These are phyloP conservation scores for Vitis rupestris DNA, from an alignment of 164 flowering plant species.

Conservation along the genomic window DNA sequence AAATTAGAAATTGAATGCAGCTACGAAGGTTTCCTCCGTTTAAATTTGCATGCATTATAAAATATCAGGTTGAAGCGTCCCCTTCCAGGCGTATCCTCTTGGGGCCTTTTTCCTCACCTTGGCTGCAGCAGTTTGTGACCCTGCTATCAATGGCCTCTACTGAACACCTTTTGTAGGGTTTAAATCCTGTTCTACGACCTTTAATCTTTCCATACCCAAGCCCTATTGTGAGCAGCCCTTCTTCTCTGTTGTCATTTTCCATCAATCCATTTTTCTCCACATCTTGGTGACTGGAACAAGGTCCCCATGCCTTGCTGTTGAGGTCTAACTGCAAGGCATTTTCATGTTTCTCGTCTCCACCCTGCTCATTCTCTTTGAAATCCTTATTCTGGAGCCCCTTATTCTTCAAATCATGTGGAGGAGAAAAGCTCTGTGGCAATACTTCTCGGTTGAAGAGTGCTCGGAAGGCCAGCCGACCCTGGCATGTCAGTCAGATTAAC, in stretches of 20 bases:
- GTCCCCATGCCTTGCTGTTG: constrained; percentile 32
- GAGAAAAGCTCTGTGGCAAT: constrained; percentile 91
- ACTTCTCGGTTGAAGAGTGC: constrained; percentile 78
- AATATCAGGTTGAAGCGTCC: constrained; percentile 50
- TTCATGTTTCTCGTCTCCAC: constrained; percentile 20
- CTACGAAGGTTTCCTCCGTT: constrained; percentile 25
- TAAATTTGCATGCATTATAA: constrained; percentile 19
- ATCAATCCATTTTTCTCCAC: constrained; percentile 17
- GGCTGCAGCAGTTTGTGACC: constrained; percentile 30
- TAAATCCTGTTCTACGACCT: constrained; percentile 71
- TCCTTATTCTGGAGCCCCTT: constrained; percentile 22
- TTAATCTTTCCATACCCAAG: constrained; percentile 56
- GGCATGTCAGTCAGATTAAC: constrained; percentile 14
- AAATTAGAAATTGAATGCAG: constrained; percentile 22
- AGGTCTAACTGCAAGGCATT: constrained; percentile 36
- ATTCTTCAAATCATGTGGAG: constrained; percentile 37
- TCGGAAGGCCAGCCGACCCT: constrained; percentile 94
- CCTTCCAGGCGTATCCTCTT: constrained; percentile 78
- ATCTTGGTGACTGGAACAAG: constrained; percentile 22
- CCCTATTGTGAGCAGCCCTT: constrained; percentile 32
- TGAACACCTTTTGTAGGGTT: constrained; percentile 94
- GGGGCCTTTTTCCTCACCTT: constrained; percentile 57
- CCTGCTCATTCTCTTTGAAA: constrained; percentile 24
- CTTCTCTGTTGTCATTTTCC: constrained; percentile 20
- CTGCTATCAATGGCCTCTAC: constrained; percentile 67